A percentile compares a stretch with the other conserved stretches of the same genome.
These are phyloP conservation scores for Backusella luteola DNA, from an alignment of 192 early-diverging fungal genomes.

Conservation along the genomic window DNA sequence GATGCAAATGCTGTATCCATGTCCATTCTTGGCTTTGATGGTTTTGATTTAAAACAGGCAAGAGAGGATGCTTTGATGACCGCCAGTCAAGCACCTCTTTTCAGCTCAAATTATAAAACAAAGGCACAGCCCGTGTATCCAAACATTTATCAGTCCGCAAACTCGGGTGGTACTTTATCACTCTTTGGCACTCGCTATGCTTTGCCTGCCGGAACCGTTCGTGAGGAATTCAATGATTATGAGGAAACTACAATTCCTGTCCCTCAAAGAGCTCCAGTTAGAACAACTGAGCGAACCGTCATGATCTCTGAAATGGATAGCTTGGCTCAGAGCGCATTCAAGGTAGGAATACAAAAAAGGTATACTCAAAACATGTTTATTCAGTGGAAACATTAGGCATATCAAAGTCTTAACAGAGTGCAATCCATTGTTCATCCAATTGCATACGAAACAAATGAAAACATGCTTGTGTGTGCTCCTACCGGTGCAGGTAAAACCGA, in stretches of 20 bases:
- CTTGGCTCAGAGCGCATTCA: slow-evolving; percentile 73
- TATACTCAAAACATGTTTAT: too few species aligned
- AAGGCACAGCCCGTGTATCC: slow-evolving; percentile 58
- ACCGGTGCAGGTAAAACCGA: slow-evolving; percentile 99
- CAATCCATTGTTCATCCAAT: slow-evolving; percentile 95
- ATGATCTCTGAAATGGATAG: slow-evolving; percentile 71
- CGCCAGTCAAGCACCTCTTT: slow-evolving; percentile 39
- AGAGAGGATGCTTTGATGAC: slow-evolving; percentile 62
- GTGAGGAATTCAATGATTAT: slow-evolving; percentile 76
- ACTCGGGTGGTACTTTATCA: slow-evolving; percentile 69
- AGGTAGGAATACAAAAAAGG: slow-evolving; percentile 21
- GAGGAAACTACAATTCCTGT: slow-evolving; percentile 93
- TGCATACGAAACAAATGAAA: slow-evolving; percentile 94
- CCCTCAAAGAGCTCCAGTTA: slow-evolving; percentile 61
- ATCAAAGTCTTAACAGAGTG: slow-evolving; percentile 87
- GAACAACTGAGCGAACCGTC: slow-evolving; percentile 63
- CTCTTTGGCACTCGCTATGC: slow-evolving; percentile 77
- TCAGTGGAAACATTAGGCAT: slow-evolving; percentile 45
- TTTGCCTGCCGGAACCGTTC: slow-evolving; percentile 72
- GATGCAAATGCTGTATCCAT: slow-evolving; percentile 53
- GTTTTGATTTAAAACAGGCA: slow-evolving; percentile 51
- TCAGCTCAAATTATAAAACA: slow-evolving; percentile 38
- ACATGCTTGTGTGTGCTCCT: slow-evolving; percentile 97
- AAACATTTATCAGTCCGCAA: slow-evolving; percentile 77
- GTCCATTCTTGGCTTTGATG: slow-evolving; percentile 66